Conservation (phyloP, 208 protist genomes). For the Phytomonas sp. region DNA sequence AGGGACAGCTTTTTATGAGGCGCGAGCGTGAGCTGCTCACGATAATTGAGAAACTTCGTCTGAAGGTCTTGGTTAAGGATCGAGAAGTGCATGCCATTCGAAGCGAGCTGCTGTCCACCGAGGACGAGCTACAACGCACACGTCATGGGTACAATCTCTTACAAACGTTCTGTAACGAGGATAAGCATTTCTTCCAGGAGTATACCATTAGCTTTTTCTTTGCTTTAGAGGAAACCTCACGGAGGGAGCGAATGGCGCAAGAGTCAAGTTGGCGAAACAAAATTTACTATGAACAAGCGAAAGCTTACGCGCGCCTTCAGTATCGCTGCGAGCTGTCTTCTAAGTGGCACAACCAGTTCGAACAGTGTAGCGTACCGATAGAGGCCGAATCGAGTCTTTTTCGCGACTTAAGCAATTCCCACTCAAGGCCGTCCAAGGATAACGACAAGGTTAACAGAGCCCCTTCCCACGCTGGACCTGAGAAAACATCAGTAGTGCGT, state of each 20-base stretch:
- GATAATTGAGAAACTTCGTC: background rate
- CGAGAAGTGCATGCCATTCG: background rate
- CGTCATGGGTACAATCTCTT: background rate
- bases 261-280: background rate
- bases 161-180: background rate
- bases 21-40: background rate
- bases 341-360: background rate
- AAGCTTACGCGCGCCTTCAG: background rate
- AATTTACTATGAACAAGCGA: background rate
- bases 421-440: background rate
- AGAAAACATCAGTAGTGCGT: background rate
- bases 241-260: background rate
- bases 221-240: background rate
- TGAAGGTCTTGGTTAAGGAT: background rate
- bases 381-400: background rate
- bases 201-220: background rate
- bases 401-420: background rate
- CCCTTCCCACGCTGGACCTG: background rate
- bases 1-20: background rate
- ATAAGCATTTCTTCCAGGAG: background rate
- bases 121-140: background rate
- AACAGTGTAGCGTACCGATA: background rate
- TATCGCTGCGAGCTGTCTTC: background rate
- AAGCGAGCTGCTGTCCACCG: background rate
- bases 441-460: background rate